phyloP scores from a whole-genome alignment of 306 rosid genomes.

The Fragaria nilgerrensis region DNA sequence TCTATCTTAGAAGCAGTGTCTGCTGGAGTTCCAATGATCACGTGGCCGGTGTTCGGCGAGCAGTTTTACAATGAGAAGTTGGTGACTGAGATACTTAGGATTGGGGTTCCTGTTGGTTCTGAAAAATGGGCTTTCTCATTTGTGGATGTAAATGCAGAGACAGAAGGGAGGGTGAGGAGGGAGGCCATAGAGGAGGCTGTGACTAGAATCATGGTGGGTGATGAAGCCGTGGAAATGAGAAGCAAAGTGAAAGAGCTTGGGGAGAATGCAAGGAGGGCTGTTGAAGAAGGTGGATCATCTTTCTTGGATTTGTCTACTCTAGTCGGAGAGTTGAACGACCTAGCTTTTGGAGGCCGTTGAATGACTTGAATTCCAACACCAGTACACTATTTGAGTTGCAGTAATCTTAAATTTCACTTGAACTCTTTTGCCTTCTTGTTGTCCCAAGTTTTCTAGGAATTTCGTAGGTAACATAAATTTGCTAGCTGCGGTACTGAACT shows the following conservation, averaged over 20 bases:
- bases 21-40: constrained; percentile 43
- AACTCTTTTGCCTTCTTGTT: neutral
- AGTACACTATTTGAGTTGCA: neutral
- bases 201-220: constrained; percentile 23
- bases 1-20: constrained; percentile 25
- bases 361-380: neutral
- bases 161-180: constrained; percentile 14
- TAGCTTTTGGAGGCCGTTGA: neutral
- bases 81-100: constrained; percentile 18
- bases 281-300: constrained; percentile 38
- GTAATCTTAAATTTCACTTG: neutral
- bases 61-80: constrained; percentile 50
- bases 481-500: no score
- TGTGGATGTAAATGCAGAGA: constrained; percentile 18
- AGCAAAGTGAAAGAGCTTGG: constrained; percentile 24
- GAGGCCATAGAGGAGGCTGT: constrained; percentile 30
- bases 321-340: constrained; percentile 20
- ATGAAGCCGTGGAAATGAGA: constrained; percentile 38
- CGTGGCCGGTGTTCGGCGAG: constrained; percentile 35
- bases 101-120: constrained; percentile 35
- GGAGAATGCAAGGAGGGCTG: constrained; percentile 22
- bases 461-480: neutral
- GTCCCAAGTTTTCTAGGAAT: neutral
- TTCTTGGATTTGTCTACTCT: constrained; percentile 10
- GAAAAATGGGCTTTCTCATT: constrained; percentile 5